Percentiles rank a stretch among this genome's conserved stretches.
Evolutionary conservation across 2,329 filamentous ascomycete genomes (phyloP).

Genomic region (Penicillium vulpinum): DNA sequence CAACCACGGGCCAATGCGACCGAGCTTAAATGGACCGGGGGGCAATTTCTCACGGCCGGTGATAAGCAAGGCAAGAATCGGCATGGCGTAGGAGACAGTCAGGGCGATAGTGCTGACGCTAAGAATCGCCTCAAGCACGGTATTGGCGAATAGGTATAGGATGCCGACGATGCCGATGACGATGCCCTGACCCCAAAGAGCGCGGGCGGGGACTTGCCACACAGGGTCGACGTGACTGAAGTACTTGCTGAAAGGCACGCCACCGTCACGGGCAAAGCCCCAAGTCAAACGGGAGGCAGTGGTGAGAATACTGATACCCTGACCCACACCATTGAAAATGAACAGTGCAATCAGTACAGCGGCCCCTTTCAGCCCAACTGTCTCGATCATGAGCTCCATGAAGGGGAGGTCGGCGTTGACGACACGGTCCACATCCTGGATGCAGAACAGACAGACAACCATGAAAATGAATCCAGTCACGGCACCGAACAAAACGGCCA

Average conservation of each 20-base stretch:
- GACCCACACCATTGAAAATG: slow-evolving; percentile 57
- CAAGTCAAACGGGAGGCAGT: slow-evolving; percentile 55
- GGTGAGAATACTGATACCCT: slow-evolving; percentile 54
- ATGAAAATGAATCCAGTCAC: slow-evolving; percentile 55
- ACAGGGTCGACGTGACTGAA: slow-evolving; percentile 47
- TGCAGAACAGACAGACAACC: slow-evolving; percentile 54
- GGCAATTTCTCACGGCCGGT: slow-evolving; percentile 57
- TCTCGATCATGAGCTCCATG: slow-evolving; percentile 49
- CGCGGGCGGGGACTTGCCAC: slow-evolving; percentile 56
- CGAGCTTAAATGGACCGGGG: slow-evolving; percentile 48
- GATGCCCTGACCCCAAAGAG: slow-evolving; percentile 55
- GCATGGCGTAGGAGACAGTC: slow-evolving; percentile 55
- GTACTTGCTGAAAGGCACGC: slow-evolving; percentile 48
- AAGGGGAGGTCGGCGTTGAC: slow-evolving; percentile 50
- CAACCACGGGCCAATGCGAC: slow-evolving; percentile 45
- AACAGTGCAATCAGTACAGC: slow-evolving; percentile 56
- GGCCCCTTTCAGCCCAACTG: slow-evolving; percentile 45
- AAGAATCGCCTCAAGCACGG: slow-evolving; percentile 55
- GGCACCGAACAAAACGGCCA: slow-evolving; percentile 54
- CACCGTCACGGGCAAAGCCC: slow-evolving; percentile 58
- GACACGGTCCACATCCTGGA: slow-evolving; percentile 49
- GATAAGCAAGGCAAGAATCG: slow-evolving; percentile 51
- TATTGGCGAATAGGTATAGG: slow-evolving; percentile 56
- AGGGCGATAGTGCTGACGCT: slow-evolving; percentile 59
- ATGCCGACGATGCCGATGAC: slow-evolving; percentile 53